Base-by-base conservation (phyloP, 164 flowering plant genomes). In the Chimonanthus praecox region DNA sequence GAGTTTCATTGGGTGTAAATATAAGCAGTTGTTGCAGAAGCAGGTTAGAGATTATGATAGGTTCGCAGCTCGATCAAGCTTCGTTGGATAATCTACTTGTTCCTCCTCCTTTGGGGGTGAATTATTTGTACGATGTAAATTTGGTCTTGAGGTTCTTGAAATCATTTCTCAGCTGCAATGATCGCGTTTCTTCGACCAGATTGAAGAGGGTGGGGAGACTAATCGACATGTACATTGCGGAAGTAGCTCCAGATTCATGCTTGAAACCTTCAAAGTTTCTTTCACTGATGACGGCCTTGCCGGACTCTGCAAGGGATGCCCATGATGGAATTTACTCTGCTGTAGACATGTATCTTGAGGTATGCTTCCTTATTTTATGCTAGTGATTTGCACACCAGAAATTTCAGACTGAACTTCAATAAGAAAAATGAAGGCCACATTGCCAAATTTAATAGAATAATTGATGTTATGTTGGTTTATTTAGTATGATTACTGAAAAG, bases 261-360 rank as follows among this genome's bases (percentile, higher is more conserved):
- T 71, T 94, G 72, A 90, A 80, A 76, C 88, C 95, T 61, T 83
- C 88, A 1, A 91, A 89, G 79, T 90, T 94, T 71, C 72, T 81
- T 54, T 88, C 84, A 20, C 82, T 92, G 13, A 77, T 76, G 33
- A 80, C 47, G 60, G 82, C 84, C n/a, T 73, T 94, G 51, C 97
- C 98, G 10, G 92, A 90, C 77, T 82, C 82, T 21, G 89, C 92
- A 11, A 84, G 94, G 78, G 88, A 88, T 70, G 89, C 89, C 47
- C 80, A 79, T 76, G 95, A 94, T 79, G 83, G 68, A 21, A 77
- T 94, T 2, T 91, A 88, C 78, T 82, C 72, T 46, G 90, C 97
- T 47, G 80, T 89, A 16, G 88, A 91, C 76, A 76, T 90, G 77
- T 94, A 91, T 76, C 81, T 94, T 16, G 80, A 91, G 97, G 98